Base-by-base conservation (phyloP, 2,329 filamentous ascomycete species). In the Ascochyta fabae region DNA sequence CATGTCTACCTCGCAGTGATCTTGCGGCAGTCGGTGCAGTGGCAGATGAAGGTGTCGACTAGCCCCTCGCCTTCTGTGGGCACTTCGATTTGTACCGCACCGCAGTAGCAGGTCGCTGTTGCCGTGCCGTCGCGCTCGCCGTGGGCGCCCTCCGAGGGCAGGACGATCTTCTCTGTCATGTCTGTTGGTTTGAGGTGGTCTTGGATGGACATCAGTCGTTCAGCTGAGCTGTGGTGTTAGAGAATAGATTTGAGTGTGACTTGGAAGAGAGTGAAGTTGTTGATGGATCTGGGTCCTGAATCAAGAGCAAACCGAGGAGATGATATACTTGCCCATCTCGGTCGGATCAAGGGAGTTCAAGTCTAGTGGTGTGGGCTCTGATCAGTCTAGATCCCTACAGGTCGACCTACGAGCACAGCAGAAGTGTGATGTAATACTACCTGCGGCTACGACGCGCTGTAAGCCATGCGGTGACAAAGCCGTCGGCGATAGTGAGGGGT, bases 11-110 rank as follows among this genome's bases (percentile, higher is more conserved):
- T 54, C 2, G 61, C 62, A 1, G 61, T 62, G 42, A 61, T 57
- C 41, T 64, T 64, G 35, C 59, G 84, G 71, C 84, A 88, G 72
- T 88, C 85, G 31, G 74, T 67, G 68, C 86, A 88, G 74, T 88
- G 79, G 71, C 85, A 88, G 57, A 87, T 61, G 64, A 87, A 87
- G 4, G 76, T 79, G 51, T 71, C 68, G n/a, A 82, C 51, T 0
- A 86, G 69, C 2, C 78, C 81, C 0, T 78, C 79, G 0, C 69
- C 77, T 47, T 78, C 45, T 15, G 74, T 80, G 1, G 83, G 80
- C 79, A 72, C 70, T 38, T 51, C 56, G 16, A 72, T 55, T 43
- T 72, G 69, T 6, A 72, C 68, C 2, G 66, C 61, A 19, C 68
- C 67, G 27, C 69, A 73, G 58, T 62, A 73, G 52, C 69, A 73